phyloP scores from a whole-genome alignment of 2,329 filamentous ascomycete genomes.

The Pyrenophora seminiperda region DNA sequence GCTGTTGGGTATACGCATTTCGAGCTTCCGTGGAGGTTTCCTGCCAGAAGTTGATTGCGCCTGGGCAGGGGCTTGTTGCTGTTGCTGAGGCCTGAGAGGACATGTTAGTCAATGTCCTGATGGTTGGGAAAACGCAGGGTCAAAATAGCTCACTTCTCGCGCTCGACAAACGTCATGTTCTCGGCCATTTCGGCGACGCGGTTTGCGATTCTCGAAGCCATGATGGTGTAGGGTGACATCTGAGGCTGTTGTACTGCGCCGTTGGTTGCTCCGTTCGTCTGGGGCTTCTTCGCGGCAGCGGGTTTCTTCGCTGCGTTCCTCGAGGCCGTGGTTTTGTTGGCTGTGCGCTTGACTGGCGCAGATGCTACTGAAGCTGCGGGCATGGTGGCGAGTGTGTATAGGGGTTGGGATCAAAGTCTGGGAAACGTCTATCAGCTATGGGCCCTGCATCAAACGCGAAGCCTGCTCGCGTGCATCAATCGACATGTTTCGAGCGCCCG shows the following conservation, averaged over 20 bases:
- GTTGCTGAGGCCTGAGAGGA: conserved; percentile 25
- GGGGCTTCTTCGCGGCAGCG: conserved; percentile 25
- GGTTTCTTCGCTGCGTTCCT: conserved; percentile 37
- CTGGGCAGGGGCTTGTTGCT: conserved; percentile 28
- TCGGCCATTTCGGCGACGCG: conserved; percentile 59
- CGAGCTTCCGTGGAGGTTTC: conserved; percentile 56
- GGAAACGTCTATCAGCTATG: conserved; percentile 7
- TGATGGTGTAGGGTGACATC: conserved; percentile 57
- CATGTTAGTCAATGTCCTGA: conserved; percentile 15
- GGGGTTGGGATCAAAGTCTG: background rate
- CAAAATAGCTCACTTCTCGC: conserved; percentile 40
- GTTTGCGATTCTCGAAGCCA: conserved; percentile 57
- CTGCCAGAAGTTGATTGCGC: conserved; percentile 33
- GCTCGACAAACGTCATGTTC: conserved; percentile 58
- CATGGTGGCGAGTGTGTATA: conserved; percentile 26
- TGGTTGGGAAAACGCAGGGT: background rate
- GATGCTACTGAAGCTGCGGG: conserved; percentile 44
- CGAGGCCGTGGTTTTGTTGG: conserved; percentile 38
- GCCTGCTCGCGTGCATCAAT: conserved; percentile 29
- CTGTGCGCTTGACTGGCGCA: conserved; percentile 40
- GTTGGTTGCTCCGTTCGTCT: conserved; percentile 36
- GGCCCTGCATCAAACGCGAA: background rate
- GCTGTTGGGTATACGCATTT: conserved; percentile 53
- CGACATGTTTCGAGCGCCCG: conserved; percentile 14
- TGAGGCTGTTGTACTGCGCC: conserved; percentile 30